These are phyloP conservation scores for Mycogone perniciosa DNA, from an alignment of 2,329 filamentous ascomycete species.

Conservation along the genomic window DNA sequence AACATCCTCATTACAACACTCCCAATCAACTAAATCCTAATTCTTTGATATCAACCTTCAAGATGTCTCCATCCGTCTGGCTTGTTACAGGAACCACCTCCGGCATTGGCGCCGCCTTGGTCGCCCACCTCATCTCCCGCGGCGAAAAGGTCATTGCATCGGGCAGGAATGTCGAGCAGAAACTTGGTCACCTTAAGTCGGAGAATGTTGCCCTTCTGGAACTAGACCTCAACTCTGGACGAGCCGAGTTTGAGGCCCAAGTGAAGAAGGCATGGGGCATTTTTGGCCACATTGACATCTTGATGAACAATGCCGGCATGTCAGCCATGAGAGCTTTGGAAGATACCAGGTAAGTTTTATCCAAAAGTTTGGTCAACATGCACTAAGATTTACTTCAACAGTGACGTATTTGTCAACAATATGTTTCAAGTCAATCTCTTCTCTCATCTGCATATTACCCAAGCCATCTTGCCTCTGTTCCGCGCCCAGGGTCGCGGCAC, in stretches of 20 bases:
- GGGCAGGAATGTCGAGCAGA: constrained; percentile 20
- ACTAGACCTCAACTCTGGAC: constrained; percentile 24
- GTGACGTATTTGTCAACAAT: constrained; percentile 18
- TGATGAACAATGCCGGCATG: constrained; percentile 31
- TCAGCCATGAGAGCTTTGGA: constrained; percentile 23
- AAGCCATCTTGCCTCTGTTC: constrained; percentile 23
- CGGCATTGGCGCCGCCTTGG: constrained; percentile 25
- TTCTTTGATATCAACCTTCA: not conserved
- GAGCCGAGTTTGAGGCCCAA: constrained; percentile 14
- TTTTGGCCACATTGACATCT: constrained; percentile 27
- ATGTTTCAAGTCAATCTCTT: constrained; percentile 26
- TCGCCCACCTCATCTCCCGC: constrained; percentile 20
- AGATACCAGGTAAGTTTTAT: constrained; percentile 25
- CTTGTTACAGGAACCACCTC: constrained; percentile 29
- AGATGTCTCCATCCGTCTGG: constrained; percentile 26
- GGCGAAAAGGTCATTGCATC: constrained; percentile 27
- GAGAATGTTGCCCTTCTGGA: constrained; percentile 23
- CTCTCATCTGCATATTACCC: constrained; percentile 21
- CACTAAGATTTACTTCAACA: constrained; percentile 3
- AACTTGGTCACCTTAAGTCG: constrained; percentile 21
- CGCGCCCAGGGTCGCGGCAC: constrained; percentile 19
- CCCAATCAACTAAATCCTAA: not conserved
- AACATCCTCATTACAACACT: not conserved
- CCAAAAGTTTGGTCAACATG: too few relatives aligned
- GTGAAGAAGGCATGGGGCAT: constrained; percentile 23